Percentiles rank a stretch among this genome's conserved stretches.
phyloP scores from a whole-genome alignment of 2,329 filamentous ascomycete species.

The Microdochium bolleyi region DNA sequence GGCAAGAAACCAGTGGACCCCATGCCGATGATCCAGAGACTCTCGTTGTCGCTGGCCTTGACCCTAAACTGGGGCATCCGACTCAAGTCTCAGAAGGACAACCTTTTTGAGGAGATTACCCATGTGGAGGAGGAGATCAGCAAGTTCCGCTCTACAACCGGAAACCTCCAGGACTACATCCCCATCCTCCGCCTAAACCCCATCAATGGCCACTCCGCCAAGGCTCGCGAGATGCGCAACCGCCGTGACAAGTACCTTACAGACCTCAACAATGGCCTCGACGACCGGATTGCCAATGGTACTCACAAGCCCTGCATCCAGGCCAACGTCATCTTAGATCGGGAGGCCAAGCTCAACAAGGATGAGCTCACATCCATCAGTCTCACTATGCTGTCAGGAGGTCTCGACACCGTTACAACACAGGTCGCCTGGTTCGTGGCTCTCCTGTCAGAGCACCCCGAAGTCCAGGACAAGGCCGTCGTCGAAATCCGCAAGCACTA shows the following conservation, averaged over 20 bases:
- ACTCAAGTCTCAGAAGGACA: conserved; percentile 49
- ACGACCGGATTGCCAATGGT: conserved; percentile 52
- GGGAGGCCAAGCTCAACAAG: conserved; percentile 52
- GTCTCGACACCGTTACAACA: conserved; percentile 59
- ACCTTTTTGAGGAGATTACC: conserved; percentile 54
- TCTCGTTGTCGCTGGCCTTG: conserved; percentile 52
- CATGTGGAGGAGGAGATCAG: conserved; percentile 54
- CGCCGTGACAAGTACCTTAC: conserved; percentile 54
- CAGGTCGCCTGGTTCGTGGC: conserved; percentile 58
- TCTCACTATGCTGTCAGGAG: conserved; percentile 60
- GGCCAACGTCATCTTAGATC: conserved; percentile 56
- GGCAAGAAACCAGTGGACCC: conserved; percentile 50
- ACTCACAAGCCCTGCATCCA: conserved; percentile 58
- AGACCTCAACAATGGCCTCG: conserved; percentile 47
- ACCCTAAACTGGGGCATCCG: conserved; percentile 61
- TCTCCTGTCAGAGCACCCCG: conserved; percentile 48
- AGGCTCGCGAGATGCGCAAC: conserved; percentile 50
- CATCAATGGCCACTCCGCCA: conserved; percentile 47
- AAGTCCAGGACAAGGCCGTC: conserved; percentile 54
- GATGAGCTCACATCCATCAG: conserved; percentile 59
- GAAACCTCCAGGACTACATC: conserved; percentile 55
- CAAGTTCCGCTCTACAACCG: conserved; percentile 50
- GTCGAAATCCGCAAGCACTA: conserved; percentile 48
- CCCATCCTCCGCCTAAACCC: conserved; percentile 52
- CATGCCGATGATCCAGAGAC: conserved; percentile 60